Evolutionary conservation across 2,329 filamentous ascomycete genomes (phyloP), one percentile per base, ranked within the genome.

Genomic region (Acarospora socialis): DNA sequence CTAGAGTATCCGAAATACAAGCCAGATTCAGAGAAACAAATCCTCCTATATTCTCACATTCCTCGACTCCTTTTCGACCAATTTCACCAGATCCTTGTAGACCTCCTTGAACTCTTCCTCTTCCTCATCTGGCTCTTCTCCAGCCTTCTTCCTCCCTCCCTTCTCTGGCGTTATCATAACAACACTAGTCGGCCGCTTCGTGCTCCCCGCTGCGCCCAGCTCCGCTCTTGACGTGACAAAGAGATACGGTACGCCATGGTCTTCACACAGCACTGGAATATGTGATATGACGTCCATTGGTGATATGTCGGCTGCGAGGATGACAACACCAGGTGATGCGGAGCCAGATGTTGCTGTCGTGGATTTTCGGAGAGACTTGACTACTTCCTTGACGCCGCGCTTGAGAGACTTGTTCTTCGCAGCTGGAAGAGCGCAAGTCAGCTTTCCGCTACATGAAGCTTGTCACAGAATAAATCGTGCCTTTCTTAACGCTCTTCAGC

Each of bases 231-330:
- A 92, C 39, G 77, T 74, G 48, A 98, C 81, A 59, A 92, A 98
- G 58, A 98, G 74, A 64, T 95, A 98, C 20, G 90, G 90, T 38
- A 94, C 82, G 60, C 81, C 82, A 69, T 94, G 86, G 63, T 95
- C 87, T 65, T 98, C 90, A 70, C 90, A 95, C 36, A 95, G 77
- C 36, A 98, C 81, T 49, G 90, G 90, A 44, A 98, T 81, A 63
- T 98, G 90, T 38, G 82, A 90, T 63, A 98, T 94, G 56, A 98
- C 90, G 59, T 98, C 90, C 77, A 90, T 87, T 44, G 90, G 90
- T 32, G 82, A 93, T 65, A 98, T 95, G 60, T 98, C 90, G 48
- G 82, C 90, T 21, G 90, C 90, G 46, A 98, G 82, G 55, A 98
- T 68, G 49, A 94, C 83, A 45, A 98, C 70, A 41, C 65, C 70